Percentiles rank a stretch among this genome's conserved stretches.
Evolutionary conservation across 1,284 basidiomycete species (phyloP).

Genomic region (Caloboletus firmus): DNA sequence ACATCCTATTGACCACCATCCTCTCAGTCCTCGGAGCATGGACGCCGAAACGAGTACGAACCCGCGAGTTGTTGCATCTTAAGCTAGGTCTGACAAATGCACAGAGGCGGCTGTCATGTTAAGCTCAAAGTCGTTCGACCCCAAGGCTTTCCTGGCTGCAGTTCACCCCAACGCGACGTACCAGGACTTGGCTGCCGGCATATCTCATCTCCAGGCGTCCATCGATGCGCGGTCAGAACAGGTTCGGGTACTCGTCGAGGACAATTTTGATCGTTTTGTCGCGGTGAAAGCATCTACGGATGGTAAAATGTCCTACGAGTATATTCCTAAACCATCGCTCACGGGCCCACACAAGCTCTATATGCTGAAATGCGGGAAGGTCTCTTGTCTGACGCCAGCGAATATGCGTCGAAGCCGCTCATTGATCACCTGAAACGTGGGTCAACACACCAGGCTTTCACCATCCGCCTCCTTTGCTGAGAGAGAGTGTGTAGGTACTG

Average conservation of each 20-base stretch:
- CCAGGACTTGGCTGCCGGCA: constrained; percentile 82
- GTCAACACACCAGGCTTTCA: background rate
- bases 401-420: constrained; percentile 83
- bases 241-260: constrained; percentile 91
- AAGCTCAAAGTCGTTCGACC: constrained; percentile 93
- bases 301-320: constrained; percentile 51
- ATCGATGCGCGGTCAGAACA: constrained; percentile 91
- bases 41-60: constrained; percentile 67
- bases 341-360: constrained; percentile 54
- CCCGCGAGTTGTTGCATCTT: background rate
- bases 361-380: constrained; percentile 94
- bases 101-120: constrained; percentile 79
- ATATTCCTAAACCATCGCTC: constrained; percentile 3
- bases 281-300: constrained; percentile 97
- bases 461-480: background rate
- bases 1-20: constrained; percentile 2
- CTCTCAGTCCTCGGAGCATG: constrained; percentile 59
- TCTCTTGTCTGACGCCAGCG: constrained; percentile 72
- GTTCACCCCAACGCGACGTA: constrained; percentile 97
- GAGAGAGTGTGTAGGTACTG: constrained; percentile 61
- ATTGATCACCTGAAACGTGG: constrained; percentile 82
- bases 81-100: constrained; percentile 17
- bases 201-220: constrained; percentile 67
- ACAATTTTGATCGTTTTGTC: constrained; percentile 98
- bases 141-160: constrained; percentile 88